phyloP scores from a whole-genome alignment of 2,329 filamentous ascomycete genomes.

The Trichothecium roseum region DNA sequence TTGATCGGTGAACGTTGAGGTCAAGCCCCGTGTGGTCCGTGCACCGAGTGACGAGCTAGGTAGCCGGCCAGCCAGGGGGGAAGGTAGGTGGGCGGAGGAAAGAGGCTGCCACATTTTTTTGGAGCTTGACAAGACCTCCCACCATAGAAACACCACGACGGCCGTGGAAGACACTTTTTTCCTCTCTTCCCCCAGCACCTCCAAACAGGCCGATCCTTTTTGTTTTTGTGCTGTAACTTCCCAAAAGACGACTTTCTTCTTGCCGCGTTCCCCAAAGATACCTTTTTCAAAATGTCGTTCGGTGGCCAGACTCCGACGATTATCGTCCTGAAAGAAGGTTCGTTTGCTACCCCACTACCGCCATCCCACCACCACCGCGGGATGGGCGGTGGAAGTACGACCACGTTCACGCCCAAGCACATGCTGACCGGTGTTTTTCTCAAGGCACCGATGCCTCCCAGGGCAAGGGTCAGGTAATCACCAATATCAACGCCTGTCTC shows the following conservation, averaged over 20 bases:
- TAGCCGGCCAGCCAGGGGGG: slow-evolving; percentile 10
- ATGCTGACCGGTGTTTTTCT: slow-evolving; percentile 10
- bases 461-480: slow-evolving; percentile 90
- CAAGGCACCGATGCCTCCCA: slow-evolving; percentile 94
- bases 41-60: slow-evolving; percentile 6
- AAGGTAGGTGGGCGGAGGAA: slow-evolving; percentile 12
- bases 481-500: slow-evolving; percentile 97
- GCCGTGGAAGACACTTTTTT: slow-evolving; percentile 4
- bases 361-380: slow-evolving; percentile 8
- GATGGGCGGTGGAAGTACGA: background rate
- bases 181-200: slow-evolving; percentile 3
- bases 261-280: slow-evolving; percentile 3
- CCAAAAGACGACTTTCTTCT: background rate
- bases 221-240: too few relatives aligned
- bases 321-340: slow-evolving; percentile 95
- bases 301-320: slow-evolving; percentile 96
- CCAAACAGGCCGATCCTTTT: slow-evolving; percentile 2
- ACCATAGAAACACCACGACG: slow-evolving; percentile 16
- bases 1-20: background rate
- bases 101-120: slow-evolving; percentile 41
- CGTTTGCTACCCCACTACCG: slow-evolving; percentile 34
- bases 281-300: slow-evolving; percentile 65
- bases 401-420: background rate
- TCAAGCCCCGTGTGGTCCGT: slow-evolving; percentile 13
- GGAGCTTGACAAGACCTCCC: slow-evolving; percentile 30